Evolutionary conservation across 768 basidiomycete genomes (phyloP).

Genomic region (Fibroporia radiculosa): DNA sequence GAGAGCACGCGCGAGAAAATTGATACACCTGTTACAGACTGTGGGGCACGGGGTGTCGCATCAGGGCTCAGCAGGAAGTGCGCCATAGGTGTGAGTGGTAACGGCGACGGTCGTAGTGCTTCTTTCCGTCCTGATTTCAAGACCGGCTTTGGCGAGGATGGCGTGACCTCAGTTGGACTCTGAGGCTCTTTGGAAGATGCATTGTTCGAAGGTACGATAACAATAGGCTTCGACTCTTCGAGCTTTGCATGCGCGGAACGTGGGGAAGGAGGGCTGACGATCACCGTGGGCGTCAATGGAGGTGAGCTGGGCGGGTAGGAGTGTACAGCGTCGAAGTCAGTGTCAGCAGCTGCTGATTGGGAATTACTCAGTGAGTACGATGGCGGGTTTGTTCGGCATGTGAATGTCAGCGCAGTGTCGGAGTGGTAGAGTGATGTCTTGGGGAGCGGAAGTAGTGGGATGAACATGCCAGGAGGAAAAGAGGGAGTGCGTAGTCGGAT

Average conservation of each 20-base stretch:
- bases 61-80: slow-evolving; percentile 28
- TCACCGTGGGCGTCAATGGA: slow-evolving; percentile 17
- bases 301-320: slow-evolving; percentile 30
- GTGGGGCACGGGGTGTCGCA: slow-evolving; percentile 15
- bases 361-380: slow-evolving; percentile 1
- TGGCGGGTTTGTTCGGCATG: slow-evolving; percentile 25
- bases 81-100: slow-evolving; percentile 7
- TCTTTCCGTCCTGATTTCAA: too few species aligned
- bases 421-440: slow-evolving; percentile 22
- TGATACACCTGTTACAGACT: slow-evolving; percentile 9
- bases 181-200: slow-evolving; percentile 1
- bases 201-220: not conserved
- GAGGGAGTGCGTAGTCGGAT: slow-evolving; percentile 65
- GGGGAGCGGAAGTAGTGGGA: slow-evolving; percentile 27
- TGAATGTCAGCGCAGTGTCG: slow-evolving; percentile 27
- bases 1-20: slow-evolving; percentile 23
- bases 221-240: slow-evolving; percentile 14
- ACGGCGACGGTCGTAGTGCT: not conserved
- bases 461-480: slow-evolving; percentile 47
- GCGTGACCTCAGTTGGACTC: not conserved
- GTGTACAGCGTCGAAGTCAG: slow-evolving; percentile 22
- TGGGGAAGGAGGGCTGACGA: slow-evolving; percentile 23
- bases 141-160: too few species aligned
- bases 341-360: slow-evolving; percentile 21
- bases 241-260: slow-evolving; percentile 23